These are phyloP conservation scores for Cladobotryum mycophilum DNA, from an alignment of 2,329 filamentous ascomycete genomes.

Conservation along the genomic window DNA sequence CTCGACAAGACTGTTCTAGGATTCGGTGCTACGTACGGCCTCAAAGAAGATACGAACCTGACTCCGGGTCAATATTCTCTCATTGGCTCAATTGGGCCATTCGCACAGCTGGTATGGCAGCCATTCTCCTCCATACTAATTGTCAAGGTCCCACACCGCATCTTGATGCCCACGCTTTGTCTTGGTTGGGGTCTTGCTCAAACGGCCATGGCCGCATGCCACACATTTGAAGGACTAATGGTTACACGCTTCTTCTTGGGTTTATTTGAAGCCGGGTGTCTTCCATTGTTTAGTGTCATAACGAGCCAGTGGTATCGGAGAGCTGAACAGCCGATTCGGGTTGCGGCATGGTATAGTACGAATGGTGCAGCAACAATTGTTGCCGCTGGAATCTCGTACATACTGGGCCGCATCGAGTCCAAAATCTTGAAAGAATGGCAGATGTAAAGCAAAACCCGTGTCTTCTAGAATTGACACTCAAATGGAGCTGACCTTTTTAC, in stretches of 20 bases:
- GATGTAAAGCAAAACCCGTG: conserved; percentile 11
- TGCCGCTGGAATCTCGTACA: conserved; percentile 50
- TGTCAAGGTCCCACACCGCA: conserved; percentile 53
- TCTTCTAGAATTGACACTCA: neutral
- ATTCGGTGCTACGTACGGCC: conserved; percentile 51
- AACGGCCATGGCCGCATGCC: conserved; percentile 40
- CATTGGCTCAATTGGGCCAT: conserved; percentile 50
- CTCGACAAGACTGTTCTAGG: conserved; percentile 55
- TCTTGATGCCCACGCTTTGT: conserved; percentile 47
- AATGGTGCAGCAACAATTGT: conserved; percentile 53
- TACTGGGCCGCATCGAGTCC: conserved; percentile 46
- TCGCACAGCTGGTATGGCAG: conserved; percentile 56
- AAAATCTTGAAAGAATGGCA: conserved; percentile 17
- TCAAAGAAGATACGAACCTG: conserved; percentile 43
- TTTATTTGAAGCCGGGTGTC: conserved; percentile 46
- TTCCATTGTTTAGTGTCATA: conserved; percentile 42
- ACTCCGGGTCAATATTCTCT: conserved; percentile 50
- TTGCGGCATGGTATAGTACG: conserved; percentile 61
- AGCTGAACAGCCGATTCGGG: conserved; percentile 54
- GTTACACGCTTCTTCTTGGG: conserved; percentile 43
- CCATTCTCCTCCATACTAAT: conserved; percentile 55
- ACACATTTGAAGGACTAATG: conserved; percentile 42
- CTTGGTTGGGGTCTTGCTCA: conserved; percentile 40
- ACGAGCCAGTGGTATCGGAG: conserved; percentile 43
- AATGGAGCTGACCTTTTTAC: neutral